Base-by-base conservation (phyloP, 257 asterid genomes). In the Przewalskia tangutica region DNA sequence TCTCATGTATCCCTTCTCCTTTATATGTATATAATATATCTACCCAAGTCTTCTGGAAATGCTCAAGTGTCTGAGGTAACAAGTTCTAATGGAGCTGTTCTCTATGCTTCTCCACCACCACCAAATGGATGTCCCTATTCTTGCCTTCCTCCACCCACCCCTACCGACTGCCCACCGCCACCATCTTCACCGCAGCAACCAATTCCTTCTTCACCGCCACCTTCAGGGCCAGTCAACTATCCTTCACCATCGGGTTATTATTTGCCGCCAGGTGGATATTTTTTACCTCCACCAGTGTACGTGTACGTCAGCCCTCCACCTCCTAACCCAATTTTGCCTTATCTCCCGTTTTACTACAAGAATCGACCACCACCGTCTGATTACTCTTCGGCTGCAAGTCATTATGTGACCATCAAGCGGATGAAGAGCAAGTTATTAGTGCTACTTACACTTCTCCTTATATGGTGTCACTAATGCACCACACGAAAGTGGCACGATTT, bases 321-420 rank as follows among this genome's bases (percentile, higher is more conserved):
- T 27, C 92, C 90, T 20, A n/a, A 89, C 75, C 90, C 89, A 9
- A 84, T 86, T 48, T 79, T 89, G 12, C 90, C 92, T 46, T 87
- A 89, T 62, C 85, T 87, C 14, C 89, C 89, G 4, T 89, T 80
- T 77, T 86, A 87, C 77, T 89, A 73, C 84, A 64, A 42, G 78
- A 80, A 80, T 75, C 92, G 88, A 56, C 88, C 90, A 18, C 86
- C 86, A 4, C 44, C 50, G 4, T 18, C 51, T 7, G 75, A 42
- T n/a, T 54, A 63, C 40, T 87, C 90, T 17, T 32, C 82, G 7
- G 86, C 79, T 18, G 79, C 73, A 14, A 58, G 50, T 50, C 42
- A 48, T 46, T 12, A 20, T 48, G 18, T 23, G 42, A 71, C 79
- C 12, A 48, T 53, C 18, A 36, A 65, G 40, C 8, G 11, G 20